Evolutionary conservation across 2,329 filamentous ascomycete species (phyloP), one percentile per base, ranked within the genome.

Genomic region (Massarina eburnea): DNA sequence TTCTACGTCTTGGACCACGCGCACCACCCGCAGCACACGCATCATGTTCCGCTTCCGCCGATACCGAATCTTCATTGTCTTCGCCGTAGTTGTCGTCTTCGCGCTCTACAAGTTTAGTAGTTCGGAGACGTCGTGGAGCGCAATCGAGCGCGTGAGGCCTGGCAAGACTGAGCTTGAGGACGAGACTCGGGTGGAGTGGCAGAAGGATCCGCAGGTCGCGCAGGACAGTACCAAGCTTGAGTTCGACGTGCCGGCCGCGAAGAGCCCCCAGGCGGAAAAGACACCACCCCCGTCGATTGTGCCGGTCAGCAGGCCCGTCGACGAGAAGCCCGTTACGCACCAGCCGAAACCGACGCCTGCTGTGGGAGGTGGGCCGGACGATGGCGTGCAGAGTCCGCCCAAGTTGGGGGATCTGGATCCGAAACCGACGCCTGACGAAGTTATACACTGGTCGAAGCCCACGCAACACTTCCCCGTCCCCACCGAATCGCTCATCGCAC

Each of bases 401-500:
- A 17, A 22, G 5, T 14, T 38, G 5, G 21, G 26, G 12, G 21
- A 26, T 10, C 6, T 24, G n/a, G 20, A 38, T 20, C 19, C 10
- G 26, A 20, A 21, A 19, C 45, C 55, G 29, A 44, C 57, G 35
- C 59, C 50, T 45, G 49, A 60, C 17, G 48, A 53, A 37, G 44
- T 67, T 8, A 70, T 84, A 22, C 85, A 91, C 60, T 97, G 92
- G 92, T 73, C 73, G 45, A 89, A 86, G 67, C 78, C 82, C 51
- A 73, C 77, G 3, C 90, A 95, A 66, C 79, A 87, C 63, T 97
- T 88, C 71, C 91, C 94, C 1, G 72, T 97, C 2, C 76, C 84
- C 7, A 71, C 79, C 3, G 81, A 84, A 46, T 85, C 86, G 15
- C 75, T 95, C 43, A 91, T 91, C 46, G 76, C 77, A 35, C 77